phyloP scores from a whole-genome alignment of 2,329 filamentous ascomycete species.

The Drechslera avenae region DNA sequence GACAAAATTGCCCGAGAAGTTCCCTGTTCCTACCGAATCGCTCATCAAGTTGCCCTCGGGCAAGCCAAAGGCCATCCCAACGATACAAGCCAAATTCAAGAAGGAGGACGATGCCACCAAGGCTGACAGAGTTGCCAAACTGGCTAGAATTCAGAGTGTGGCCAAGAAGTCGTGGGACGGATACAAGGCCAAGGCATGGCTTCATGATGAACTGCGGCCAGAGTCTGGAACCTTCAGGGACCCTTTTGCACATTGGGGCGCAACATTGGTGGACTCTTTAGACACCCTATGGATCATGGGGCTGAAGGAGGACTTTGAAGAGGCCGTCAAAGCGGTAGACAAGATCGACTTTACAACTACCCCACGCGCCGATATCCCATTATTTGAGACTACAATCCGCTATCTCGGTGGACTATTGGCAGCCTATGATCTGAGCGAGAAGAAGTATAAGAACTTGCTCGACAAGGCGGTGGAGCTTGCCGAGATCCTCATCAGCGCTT shows the following conservation, averaged over 20 bases:
- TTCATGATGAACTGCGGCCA: conserved; percentile 84
- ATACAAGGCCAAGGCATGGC: conserved; percentile 80
- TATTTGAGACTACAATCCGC: conserved; percentile 74
- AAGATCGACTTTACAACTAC: conserved; percentile 66
- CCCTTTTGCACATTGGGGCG: conserved; percentile 90
- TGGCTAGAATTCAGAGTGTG: conserved; percentile 71
- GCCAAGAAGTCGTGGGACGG: conserved; percentile 81
- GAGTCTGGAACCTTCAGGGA: conserved; percentile 70
- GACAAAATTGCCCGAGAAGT: conserved; percentile 75
- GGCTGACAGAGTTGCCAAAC: conserved; percentile 66
- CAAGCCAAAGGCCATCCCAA: conserved; percentile 70
- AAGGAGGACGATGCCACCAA: conserved; percentile 60
- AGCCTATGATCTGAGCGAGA: conserved; percentile 70
- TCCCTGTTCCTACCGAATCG: conserved; percentile 72
- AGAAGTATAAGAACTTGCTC: conserved; percentile 58
- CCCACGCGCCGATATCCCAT: conserved; percentile 59
- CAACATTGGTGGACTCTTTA: conserved; percentile 78
- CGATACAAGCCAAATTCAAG: conserved; percentile 76
- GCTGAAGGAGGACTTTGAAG: conserved; percentile 67
- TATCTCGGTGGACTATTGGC: conserved; percentile 72
- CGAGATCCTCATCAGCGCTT: conserved; percentile 68
- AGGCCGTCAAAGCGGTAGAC: conserved; percentile 64
- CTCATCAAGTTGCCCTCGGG: conserved; percentile 78
- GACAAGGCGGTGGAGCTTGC: conserved; percentile 67
- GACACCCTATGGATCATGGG: conserved; percentile 78